Evolutionary conservation across 257 asterid genomes (phyloP).

Genomic region (Salvia rosmarinus): DNA sequence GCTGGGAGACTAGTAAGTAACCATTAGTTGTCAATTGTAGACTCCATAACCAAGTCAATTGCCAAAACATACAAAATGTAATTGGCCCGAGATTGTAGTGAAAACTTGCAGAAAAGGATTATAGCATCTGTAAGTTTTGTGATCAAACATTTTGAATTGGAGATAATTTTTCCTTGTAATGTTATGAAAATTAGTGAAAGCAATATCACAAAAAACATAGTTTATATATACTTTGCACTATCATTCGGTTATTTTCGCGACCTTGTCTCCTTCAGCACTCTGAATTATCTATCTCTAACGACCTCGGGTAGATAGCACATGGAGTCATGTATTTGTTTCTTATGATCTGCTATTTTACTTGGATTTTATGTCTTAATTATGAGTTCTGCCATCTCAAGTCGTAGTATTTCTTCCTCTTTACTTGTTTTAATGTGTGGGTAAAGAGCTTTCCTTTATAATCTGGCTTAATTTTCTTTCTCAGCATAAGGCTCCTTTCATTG

Average conservation of each 20-base stretch:
- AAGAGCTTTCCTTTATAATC: conserved; percentile 25
- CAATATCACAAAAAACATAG: neutral
- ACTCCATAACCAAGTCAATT: neutral
- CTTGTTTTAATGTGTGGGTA: neutral
- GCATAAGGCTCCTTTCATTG: conserved; percentile 93
- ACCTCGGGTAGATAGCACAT: neutral
- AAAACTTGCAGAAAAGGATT: neutral
- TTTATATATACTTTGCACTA: neutral
- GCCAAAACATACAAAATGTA: neutral
- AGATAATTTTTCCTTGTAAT: neutral
- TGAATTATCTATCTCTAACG: conserved; percentile 8
- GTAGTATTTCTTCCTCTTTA: neutral
- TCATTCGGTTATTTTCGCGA: neutral
- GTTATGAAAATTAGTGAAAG: conserved; percentile 7
- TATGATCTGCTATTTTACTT: neutral
- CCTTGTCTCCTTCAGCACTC: neutral
- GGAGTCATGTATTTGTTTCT: neutral
- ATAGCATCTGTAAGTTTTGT: conserved; percentile 18
- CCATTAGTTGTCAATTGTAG: neutral
- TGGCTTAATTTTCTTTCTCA: conserved; percentile 39
- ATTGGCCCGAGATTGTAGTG: neutral
- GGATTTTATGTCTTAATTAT: neutral
- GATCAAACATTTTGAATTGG: neutral
- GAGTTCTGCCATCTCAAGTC: neutral
- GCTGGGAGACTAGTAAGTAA: neutral